Conservation (phyloP, 164 flowering plant species). For the Dillenia turbinata region DNA sequence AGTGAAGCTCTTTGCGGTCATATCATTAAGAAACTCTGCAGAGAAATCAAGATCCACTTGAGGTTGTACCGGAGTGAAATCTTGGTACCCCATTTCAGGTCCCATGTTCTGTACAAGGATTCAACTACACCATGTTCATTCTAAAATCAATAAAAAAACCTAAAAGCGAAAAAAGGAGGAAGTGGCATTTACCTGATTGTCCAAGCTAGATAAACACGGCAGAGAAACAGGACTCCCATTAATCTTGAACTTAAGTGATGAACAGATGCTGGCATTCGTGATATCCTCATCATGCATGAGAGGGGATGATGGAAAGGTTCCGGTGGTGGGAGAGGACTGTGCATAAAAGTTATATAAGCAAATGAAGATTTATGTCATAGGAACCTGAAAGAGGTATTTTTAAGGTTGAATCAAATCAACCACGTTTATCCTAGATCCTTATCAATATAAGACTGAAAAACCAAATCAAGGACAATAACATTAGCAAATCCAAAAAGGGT, state of each 20-base stretch:
- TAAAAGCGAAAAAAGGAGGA: constrained; percentile 2
- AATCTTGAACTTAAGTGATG: constrained; percentile 36
- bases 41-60: constrained; percentile 29
- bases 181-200: constrained; percentile 32
- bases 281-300: constrained; percentile 19
- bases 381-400: too few species aligned
- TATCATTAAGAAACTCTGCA: constrained; percentile 24
- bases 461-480: too few species aligned
- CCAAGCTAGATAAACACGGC: constrained; percentile 16
- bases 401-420: too few species aligned
- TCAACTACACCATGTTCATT: too few species aligned
- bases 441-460: too few species aligned
- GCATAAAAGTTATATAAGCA: constrained; percentile 11
- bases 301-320: constrained; percentile 38
- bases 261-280: constrained; percentile 15
- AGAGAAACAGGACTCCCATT: constrained; percentile 13
- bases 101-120: too few species aligned
- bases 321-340: constrained; percentile 72
- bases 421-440: too few species aligned
- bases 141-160: too few species aligned
- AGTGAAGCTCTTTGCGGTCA: constrained; percentile 8
- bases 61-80: constrained; percentile 17
- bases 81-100: constrained; percentile 6
- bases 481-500: not conserved
- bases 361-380: too few species aligned